Evolutionary conservation across 352 stramenopile genomes (phyloP), one percentile per base, ranked within the genome.

Genomic region (Blastocystis sp.): DNA sequence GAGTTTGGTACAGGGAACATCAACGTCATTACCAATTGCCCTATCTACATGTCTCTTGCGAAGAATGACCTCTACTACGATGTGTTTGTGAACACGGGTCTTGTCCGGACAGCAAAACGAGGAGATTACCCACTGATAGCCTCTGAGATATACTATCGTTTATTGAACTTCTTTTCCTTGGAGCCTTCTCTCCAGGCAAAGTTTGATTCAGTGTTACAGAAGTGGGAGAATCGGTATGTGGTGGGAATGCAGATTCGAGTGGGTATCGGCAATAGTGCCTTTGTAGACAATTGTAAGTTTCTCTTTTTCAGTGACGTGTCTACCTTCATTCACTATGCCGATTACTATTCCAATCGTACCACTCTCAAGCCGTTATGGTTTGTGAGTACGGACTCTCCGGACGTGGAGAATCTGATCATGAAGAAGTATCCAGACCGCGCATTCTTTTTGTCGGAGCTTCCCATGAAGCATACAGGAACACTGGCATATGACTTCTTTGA

Each of bases 271-370:
- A 81, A 81, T 64, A 64, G 69, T 40, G 69, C 48, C 11, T 81
- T 81, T 81, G 1, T 64, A 0, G 69, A 81, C 51, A 81, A 81
- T 29, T 81, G 69, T 42, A 81, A 81, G 51, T 81, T 81, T 61
- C 69, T 81, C 7, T 81, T 81, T 38, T 18, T 32, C 24, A 42
- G 44, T 29, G 69, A 81, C 27, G 40, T 81, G 29, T 29, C 38
- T 2, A 81, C 42, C 4, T 81, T 81, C 40, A 64, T 81, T 27
- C 42, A 81, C 34, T 81, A 81, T 32, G 69, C 69, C 2, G 32
- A 81, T n/a, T 81, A 81, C 27, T 81, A 46, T 42, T 64, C 69
- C 29, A 81, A 81, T 40, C 32, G 69, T 1, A 81, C 69, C 0
- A 44, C 42, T 59, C 18, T 51, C 8, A 38, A 46, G 24, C 69